A percentile compares a stretch with the other conserved stretches of the same genome.
These are phyloP conservation scores for Turritis glabra DNA, from an alignment of 345 rosid species.

Conservation along the genomic window DNA sequence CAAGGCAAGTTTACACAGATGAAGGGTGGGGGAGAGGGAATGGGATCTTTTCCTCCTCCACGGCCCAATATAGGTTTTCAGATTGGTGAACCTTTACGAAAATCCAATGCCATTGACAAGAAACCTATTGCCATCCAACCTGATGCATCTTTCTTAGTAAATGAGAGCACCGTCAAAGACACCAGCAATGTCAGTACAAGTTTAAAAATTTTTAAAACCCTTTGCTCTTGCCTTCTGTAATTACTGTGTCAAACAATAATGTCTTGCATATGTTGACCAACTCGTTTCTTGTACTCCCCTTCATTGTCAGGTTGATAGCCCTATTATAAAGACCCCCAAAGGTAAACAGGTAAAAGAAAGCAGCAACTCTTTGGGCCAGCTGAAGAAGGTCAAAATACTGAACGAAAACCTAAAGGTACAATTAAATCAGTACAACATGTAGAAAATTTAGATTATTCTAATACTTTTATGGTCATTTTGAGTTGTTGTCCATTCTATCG, in stretches of 20 bases:
- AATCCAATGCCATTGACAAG: constrained; percentile 49
- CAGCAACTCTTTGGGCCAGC: constrained; percentile 36
- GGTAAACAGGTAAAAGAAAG: constrained; percentile 56
- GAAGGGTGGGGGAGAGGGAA: constrained; percentile 47
- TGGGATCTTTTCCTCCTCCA: constrained; percentile 44
- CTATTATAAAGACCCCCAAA: constrained; percentile 53
- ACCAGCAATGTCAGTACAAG: constrained; percentile 56
- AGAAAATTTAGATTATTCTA: not conserved
- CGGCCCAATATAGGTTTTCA: constrained; percentile 49
- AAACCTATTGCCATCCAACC: constrained; percentile 43
- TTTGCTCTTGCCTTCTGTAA: not conserved
- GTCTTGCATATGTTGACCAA: constrained; percentile 23
- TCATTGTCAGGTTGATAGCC: constrained; percentile 64
- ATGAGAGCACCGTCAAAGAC: constrained; percentile 51
- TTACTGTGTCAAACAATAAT: constrained; percentile 12
- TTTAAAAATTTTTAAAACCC: not conserved
- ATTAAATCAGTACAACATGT: constrained; percentile 15
- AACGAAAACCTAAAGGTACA: constrained; percentile 74
- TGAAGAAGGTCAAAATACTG: constrained; percentile 73
- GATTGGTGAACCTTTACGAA: constrained; percentile 54
- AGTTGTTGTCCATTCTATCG: constrained; percentile 8
- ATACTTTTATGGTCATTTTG: constrained; percentile 17
- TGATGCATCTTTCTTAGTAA: constrained; percentile 44
- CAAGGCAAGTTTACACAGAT: no score
- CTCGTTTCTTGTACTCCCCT: constrained; percentile 16